Base-by-base conservation (phyloP, 2,329 filamentous ascomycete species). In the Chalaropsis ovoidea region DNA sequence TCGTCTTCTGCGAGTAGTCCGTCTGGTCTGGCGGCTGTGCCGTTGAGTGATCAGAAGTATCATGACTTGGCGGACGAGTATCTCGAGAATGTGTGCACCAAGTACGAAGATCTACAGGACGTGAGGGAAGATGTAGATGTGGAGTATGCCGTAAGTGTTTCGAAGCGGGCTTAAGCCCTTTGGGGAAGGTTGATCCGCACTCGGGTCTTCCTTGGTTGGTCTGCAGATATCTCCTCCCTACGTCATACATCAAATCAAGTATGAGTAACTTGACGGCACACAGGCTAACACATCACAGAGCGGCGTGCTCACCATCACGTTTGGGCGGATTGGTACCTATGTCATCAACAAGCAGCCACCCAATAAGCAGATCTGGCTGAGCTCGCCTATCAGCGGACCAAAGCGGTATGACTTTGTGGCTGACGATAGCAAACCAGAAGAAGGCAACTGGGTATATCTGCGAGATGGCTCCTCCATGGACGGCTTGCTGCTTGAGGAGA, bases 291-390 rank as follows among this genome's bases (percentile, higher is more conserved):
- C 61, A 13, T 19, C 4, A 63, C 71, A 96, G 92, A 83, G 90
- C 64, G 93, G 94, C 65, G 91, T 97, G 65, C 81, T 97, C 70
- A 91, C 86, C 69, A 80, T 97, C 72, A 80, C 78, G 6, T 84
- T 89, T 70, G 83, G 85, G 1, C 78, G 81, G 13, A 79, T 84
- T 62, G 91, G 92, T 68, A 93, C 85, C 39, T 99, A 95, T 74
- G 89, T 99, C 68, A 82, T 99, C 77, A 99, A 99, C 83, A 99
- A 99, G 77, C 94, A 99, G 76, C 94, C 94, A 0, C 91, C 93
- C 22, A 97, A 96, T 80, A 94, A 91, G 80, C 94, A 88, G 74
- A 96, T 99, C 73, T 99, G 94, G 94, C 84, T 97, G 58, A 94
- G 90, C 45, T 95, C 90, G 54, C 94, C 94, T 3, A 79, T 90